Evolutionary conservation across 1,284 basidiomycete genomes (phyloP), one percentile per base, ranked within the genome.

Genomic region (Ganoderma resinaceum): DNA sequence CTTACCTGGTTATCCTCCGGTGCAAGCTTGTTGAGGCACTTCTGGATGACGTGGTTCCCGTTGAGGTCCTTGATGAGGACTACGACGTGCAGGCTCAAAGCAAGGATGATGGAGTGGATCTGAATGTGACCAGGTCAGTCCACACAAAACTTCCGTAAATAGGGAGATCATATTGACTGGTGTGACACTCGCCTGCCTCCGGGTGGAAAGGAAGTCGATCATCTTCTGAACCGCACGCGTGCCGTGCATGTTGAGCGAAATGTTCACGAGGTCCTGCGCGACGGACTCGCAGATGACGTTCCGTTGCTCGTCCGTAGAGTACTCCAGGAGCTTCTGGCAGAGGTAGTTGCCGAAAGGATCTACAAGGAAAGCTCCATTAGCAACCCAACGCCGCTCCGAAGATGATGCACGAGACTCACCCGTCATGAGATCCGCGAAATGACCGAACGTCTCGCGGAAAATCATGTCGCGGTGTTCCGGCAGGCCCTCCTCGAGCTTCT

Each of bases 341-440:
- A 99, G 88, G 79, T 99, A 99, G 84, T 99, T 99, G 75, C 98
- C 98, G 81, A 99, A 99, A 3, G 98, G 97, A 85, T 99, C 98
- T 92, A 75, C 3, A 58, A 23, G 20, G 43, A 20, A 46, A 20
- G 7, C 65, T 58, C 26, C 37, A 16, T 40, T 6, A 65, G 58
- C 53, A 66, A 37, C 18, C n/a, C 33, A 58, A n/a, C 46, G 46
- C 46, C 46, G 61, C 66, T 60, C 18, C 29, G 43, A 46, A 66
- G 40, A 37, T 33, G 63, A 66, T 43, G 16, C 38, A 63, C 74
- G 5, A 46, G 3, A 46, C 84, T 66, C 76, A 94, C 93, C 93
- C 59, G 95, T 99, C 98, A 99, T 99, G 73, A 99, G 87, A 77
- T 99, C 98, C 63, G 97, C 95, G 80, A 99, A 99, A 79, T 99